A percentile compares a stretch with the other conserved stretches of the same genome.
Conservation (phyloP, 768 basidiomycete genomes). For the Tulasnella sp. region DNA sequence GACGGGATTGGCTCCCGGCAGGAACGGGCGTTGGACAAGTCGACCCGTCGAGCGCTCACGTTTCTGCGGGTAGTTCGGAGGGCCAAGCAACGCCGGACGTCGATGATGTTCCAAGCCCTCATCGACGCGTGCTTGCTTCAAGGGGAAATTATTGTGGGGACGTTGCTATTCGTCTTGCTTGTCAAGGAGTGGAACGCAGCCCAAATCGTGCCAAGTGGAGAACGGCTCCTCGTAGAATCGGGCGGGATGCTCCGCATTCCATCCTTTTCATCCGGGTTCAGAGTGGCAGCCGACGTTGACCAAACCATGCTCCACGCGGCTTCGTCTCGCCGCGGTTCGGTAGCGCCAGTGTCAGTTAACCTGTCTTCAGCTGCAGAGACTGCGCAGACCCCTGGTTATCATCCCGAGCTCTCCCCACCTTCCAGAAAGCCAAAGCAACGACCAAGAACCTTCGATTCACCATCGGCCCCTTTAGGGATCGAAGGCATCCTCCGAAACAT, state of each 20-base stretch:
- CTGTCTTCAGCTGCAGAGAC: too few relatives aligned
- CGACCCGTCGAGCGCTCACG: slow-evolving; percentile 10
- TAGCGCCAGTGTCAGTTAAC: too few relatives aligned
- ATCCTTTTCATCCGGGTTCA: background rate
- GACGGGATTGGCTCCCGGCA: background rate
- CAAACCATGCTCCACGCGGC: too few relatives aligned
- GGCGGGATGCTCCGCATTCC: background rate
- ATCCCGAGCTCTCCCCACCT: too few relatives aligned
- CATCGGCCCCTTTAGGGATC: too few relatives aligned
- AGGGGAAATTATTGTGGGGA: slow-evolving; percentile 71
- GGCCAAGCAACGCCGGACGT: slow-evolving; percentile 21
- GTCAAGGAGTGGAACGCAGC: slow-evolving; percentile 52
- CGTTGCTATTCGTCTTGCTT: slow-evolving; percentile 56
- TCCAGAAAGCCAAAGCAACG: too few relatives aligned
- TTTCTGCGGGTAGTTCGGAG: slow-evolving; percentile 6
- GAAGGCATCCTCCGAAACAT: too few relatives aligned
- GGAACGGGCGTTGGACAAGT: slow-evolving; percentile 8
- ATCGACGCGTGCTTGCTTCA: slow-evolving; percentile 62
- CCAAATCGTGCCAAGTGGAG: background rate
- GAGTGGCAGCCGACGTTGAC: too few relatives aligned
- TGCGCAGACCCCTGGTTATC: too few relatives aligned
- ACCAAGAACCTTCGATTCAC: too few relatives aligned
- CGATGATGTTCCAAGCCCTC: slow-evolving; percentile 49
- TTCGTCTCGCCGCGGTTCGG: too few relatives aligned
- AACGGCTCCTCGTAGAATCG: background rate